Base-by-base conservation (phyloP, 75 land plant genomes). In the Azolla pinnata region DNA sequence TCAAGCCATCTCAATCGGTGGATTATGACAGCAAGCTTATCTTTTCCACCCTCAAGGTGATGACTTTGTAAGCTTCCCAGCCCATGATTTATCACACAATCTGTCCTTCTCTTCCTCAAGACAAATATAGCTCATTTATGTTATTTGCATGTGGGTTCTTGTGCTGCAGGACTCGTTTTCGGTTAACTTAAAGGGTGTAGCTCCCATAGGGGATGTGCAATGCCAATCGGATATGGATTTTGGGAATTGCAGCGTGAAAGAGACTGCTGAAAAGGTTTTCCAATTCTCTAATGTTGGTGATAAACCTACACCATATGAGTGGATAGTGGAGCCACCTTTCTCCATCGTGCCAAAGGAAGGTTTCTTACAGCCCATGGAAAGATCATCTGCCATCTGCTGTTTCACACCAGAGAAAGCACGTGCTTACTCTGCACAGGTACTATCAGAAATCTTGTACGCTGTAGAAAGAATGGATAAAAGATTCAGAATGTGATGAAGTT, bases 401-500 rank as follows among this genome's bases (percentile, higher is more conserved):
- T 72, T 72, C 60, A 34, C 46, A 31, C 75, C 75, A 16, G 66
- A 60, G 23, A 65, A 72, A n/a, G 75, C 75, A 10, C 34, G 63
- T n/a, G 45, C 63, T 18, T 72, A 60, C 53, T 50, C 49, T 28
- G 64, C 71, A 29, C 29, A 21, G 58, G 75, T 72, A 54, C 54
- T 24, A 12, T 35, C 40, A 35, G 40, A 35, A 35, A 12, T 17
- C 24, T 35, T 59, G n/a, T 32, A 31, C 21, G 9, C 4, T 56
- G 32, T 28, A 25, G 28, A 30, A 56, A 24, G 21, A 56, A 23
- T 25, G 29, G 32, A 29, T 3, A 26, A 30, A 30, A 5, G 32
- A 56, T 56, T 17, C 25, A 18, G n/a, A n/a, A n/a, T n/a, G n/a
- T n/a, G n/a, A n/a, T n/a, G n/a, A n/a, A n/a, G n/a, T n/a, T n/a